Conservation (phyloP, 2,329 filamentous ascomycete genomes). For the Diaporthe velutina region DNA sequence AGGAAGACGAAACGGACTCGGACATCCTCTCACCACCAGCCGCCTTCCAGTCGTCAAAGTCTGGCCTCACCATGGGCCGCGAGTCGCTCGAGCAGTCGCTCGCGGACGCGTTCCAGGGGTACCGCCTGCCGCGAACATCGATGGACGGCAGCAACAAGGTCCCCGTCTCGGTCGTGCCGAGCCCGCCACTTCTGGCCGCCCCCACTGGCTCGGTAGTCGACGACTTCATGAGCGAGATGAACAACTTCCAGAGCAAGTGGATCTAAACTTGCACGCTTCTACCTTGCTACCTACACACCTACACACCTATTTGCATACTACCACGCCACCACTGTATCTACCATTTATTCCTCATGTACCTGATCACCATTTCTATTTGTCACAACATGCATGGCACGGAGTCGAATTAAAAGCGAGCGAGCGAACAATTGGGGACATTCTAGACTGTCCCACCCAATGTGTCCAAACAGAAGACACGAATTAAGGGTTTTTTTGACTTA, state of each 20-base stretch:
- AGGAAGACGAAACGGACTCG: constrained; percentile 57
- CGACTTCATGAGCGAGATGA: constrained; percentile 51
- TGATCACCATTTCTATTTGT: constrained; percentile 20
- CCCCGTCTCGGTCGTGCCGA: constrained; percentile 33
- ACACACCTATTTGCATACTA: background rate
- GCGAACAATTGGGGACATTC: constrained; percentile 20
- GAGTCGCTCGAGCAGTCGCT: constrained; percentile 45
- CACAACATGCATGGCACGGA: constrained; percentile 25
- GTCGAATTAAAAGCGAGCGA: constrained; percentile 29
- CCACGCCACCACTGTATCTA: background rate
- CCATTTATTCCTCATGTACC: background rate
- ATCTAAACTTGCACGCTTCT: background rate
- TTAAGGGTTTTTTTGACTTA: background rate
- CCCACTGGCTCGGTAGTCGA: constrained; percentile 55
- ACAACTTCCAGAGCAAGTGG: constrained; percentile 24
- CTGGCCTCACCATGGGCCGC: constrained; percentile 38
- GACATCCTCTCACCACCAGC: constrained; percentile 51
- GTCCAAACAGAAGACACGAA: background rate
- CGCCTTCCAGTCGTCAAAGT: constrained; percentile 48
- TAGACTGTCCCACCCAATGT: constrained; percentile 10
- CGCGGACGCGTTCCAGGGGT: constrained; percentile 52
- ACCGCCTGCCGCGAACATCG: constrained; percentile 59
- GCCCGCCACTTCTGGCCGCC: constrained; percentile 47
- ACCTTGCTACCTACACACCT: background rate
- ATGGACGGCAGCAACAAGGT: constrained; percentile 38